A percentile compares a stretch with the other conserved stretches of the same genome.
These are phyloP conservation scores for Neurospora sp. DNA, from an alignment of 495 filamentous ascomycete genomes.

Conservation along the genomic window DNA sequence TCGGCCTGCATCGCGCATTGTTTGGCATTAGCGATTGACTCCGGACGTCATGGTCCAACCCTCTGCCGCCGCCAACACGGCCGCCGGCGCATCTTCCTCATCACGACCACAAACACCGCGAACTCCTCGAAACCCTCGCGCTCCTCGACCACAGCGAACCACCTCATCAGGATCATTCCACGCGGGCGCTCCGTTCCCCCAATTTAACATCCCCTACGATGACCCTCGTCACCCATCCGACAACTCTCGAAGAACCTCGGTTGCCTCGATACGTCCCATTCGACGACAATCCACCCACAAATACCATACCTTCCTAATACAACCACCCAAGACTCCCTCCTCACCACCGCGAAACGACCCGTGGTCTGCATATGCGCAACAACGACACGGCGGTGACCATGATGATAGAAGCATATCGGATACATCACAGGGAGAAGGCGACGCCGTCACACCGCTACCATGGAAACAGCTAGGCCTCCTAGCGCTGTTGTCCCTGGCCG, in stretches of 20 bases:
- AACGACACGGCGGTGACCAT: constrained; percentile 9
- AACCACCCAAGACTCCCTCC: constrained; percentile 64
- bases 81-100: constrained; percentile 3
- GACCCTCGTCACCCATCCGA: constrained; percentile 3
- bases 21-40: background rate
- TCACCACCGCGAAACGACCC: constrained; percentile 14
- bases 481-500: constrained; percentile 78
- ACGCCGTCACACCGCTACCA: constrained; percentile 61
- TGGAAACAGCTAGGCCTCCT: constrained; percentile 73
- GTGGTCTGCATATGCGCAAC: background rate
- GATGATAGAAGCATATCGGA: constrained; percentile 11
- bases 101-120: constrained; percentile 17
- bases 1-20: background rate
- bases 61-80: background rate
- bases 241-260: constrained; percentile 7
- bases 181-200: constrained; percentile 37
- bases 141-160: constrained; percentile 10
- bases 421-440: background rate
- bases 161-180: constrained; percentile 35
- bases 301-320: constrained; percentile 92
- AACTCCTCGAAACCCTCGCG: constrained; percentile 11
- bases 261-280: constrained; percentile 3
- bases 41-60: background rate
- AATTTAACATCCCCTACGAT: constrained; percentile 13
- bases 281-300: constrained; percentile 61